Evolutionary conservation across 2,329 filamentous ascomycete species (phyloP).

Genomic region (Colletotrichum costaricense): DNA sequence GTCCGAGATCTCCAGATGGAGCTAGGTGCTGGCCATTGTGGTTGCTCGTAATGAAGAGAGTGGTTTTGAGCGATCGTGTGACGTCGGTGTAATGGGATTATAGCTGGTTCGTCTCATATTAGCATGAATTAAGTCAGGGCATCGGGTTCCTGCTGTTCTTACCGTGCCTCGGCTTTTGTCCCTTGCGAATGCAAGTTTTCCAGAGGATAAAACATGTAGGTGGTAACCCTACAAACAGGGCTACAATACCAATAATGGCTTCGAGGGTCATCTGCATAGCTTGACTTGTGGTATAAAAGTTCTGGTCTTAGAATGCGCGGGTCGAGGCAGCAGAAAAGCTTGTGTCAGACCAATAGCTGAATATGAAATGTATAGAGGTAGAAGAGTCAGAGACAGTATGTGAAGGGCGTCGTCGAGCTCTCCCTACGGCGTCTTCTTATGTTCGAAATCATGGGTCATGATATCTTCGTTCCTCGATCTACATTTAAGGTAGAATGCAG

Average conservation of each 20-base stretch:
- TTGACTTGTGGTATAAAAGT: not conserved
- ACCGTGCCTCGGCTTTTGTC: not conserved
- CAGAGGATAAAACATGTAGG: constrained; percentile 15
- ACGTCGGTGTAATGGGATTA: not conserved
- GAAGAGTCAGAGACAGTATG: too few relatives aligned
- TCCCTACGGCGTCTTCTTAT: too few relatives aligned
- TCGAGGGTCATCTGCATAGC: constrained; percentile 25
- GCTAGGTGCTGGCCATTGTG: not conserved
- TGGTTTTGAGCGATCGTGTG: not conserved
- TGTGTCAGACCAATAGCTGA: too few relatives aligned
- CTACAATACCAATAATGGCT: constrained; percentile 14
- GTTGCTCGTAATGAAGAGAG: accelerated
- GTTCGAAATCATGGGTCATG: too few relatives aligned
- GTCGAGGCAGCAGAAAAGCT: not conserved
- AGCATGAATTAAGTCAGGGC: not conserved
- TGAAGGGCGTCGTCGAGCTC: too few relatives aligned
- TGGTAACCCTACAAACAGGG: constrained; percentile 9
- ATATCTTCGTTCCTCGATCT: too few relatives aligned
- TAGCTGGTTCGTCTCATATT: not conserved
- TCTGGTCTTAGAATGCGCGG: too few relatives aligned
- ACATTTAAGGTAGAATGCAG: too few relatives aligned
- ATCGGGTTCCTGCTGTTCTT: not conserved
- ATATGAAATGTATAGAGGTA: too few relatives aligned
- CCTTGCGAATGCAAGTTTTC: not conserved
- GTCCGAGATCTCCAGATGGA: not conserved